Conservation (phyloP, 345 rosid species). For the Carallia pectinifolia region DNA sequence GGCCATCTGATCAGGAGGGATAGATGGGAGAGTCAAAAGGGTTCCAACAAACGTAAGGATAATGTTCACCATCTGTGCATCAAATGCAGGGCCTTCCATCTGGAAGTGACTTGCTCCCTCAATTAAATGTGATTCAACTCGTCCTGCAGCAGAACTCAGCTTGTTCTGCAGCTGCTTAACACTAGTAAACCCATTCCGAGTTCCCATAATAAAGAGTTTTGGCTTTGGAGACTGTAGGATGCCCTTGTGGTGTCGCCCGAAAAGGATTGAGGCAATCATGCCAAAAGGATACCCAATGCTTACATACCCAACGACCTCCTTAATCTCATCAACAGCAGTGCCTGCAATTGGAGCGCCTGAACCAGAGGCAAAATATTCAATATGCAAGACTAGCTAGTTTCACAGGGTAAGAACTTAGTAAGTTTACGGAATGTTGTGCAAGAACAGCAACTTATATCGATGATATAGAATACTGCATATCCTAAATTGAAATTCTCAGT, state of each 20-base stretch:
- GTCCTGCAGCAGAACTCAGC: slow-evolving; percentile 65
- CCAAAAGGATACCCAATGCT: slow-evolving; percentile 95
- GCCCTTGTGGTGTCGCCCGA: slow-evolving; percentile 82
- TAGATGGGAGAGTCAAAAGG: neutral
- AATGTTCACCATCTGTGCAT: slow-evolving; percentile 67
- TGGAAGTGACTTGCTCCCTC: slow-evolving; percentile 91
- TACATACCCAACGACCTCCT: slow-evolving; percentile 72
- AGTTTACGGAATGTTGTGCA: neutral
- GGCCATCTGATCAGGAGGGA: neutral
- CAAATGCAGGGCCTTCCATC: slow-evolving; percentile 90
- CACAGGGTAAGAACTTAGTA: neutral
- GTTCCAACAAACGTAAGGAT: slow-evolving; percentile 42
- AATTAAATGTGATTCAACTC: slow-evolving; percentile 63
- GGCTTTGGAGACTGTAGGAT: slow-evolving; percentile 73
- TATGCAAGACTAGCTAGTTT: neutral
- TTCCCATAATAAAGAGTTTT: slow-evolving; percentile 92
- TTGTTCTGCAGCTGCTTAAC: slow-evolving; percentile 81
- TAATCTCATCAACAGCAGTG: slow-evolving; percentile 74
- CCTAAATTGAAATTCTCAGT: too few relatives aligned
- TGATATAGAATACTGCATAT: too few relatives aligned
- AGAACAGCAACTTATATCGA: neutral
- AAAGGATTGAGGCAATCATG: slow-evolving; percentile 70
- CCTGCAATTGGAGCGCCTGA: slow-evolving; percentile 97
- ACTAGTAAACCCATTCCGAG: slow-evolving; percentile 87
- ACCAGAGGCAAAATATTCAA: slow-evolving; percentile 1